Conservation (phyloP, 192 early-diverging fungal species). For the Backusella liffmaniae region DNA sequence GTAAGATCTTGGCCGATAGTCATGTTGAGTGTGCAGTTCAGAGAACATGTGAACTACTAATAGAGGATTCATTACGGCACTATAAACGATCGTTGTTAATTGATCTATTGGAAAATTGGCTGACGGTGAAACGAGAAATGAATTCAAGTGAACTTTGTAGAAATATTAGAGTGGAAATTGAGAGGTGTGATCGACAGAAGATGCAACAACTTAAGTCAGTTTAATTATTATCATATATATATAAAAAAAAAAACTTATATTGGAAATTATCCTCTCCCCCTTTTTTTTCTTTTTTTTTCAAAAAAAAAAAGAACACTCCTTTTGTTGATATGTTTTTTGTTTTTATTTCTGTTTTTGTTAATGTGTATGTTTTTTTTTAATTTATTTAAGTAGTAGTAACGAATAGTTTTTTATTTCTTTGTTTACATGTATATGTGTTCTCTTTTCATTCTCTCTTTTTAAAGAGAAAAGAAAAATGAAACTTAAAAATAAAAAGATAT, state of each 20-base stretch:
- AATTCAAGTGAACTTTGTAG: conserved; percentile 24
- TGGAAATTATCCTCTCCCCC: neutral
- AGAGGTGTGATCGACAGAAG: conserved; percentile 25
- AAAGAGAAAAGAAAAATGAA: neutral
- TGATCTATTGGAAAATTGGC: conserved; percentile 24
- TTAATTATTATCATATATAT: neutral
- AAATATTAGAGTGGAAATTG: conserved; percentile 21
- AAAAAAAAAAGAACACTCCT: neutral
- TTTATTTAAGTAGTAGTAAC: neutral
- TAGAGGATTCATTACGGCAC: conserved; percentile 6
- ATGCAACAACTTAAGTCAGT: neutral
- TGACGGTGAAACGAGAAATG: conserved; percentile 24
- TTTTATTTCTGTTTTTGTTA: conserved; percentile 1
- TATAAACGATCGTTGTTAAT: conserved; percentile 16
- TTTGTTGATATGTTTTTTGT: neutral
- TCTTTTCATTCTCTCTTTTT: neutral
- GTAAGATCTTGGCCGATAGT: conserved; percentile 29
- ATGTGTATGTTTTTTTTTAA: conserved; percentile 1
- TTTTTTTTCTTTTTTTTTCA: neutral
- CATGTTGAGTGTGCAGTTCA: conserved; percentile 34
- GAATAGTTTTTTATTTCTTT: neutral
- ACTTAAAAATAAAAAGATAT: neutral
- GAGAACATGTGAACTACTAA: conserved; percentile 27
- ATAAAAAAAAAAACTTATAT: neutral
- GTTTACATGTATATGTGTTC: neutral